Percentiles rank a stretch among this genome's conserved stretches.
Conservation (phyloP, 768 basidiomycete genomes). For the Thelephora aurantiotincta region DNA sequence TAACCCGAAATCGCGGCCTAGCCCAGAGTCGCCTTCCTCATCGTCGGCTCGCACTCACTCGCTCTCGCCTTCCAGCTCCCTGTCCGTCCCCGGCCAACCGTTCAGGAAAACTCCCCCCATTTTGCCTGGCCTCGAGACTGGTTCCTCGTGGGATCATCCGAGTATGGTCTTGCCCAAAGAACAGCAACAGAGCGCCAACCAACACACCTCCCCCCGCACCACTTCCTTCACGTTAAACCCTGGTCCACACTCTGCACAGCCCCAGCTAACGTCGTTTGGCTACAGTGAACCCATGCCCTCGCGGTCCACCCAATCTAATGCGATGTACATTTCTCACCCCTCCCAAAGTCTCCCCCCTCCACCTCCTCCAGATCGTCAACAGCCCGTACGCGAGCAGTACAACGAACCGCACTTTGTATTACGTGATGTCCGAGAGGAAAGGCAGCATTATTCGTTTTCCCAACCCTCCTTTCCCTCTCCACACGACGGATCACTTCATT, state of each 20-base stretch:
- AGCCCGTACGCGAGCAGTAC: slow-evolving; percentile 10
- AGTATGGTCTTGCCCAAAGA: slow-evolving; percentile 32
- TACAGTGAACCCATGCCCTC: neutral
- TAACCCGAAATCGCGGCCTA: slow-evolving; percentile 4
- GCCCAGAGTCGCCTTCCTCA: slow-evolving; percentile 25
- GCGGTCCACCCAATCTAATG: neutral
- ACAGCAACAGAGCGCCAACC: slow-evolving; percentile 27
- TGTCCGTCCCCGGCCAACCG: slow-evolving; percentile 21
- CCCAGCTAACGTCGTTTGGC: neutral
- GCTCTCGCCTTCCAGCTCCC: slow-evolving; percentile 42
- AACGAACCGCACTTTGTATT: neutral
- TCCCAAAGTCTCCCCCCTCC: slow-evolving; percentile 10
- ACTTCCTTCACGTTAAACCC: neutral
- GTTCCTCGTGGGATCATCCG: slow-evolving; percentile 38
- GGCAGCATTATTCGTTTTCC: slow-evolving; percentile 40
- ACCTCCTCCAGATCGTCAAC: slow-evolving; percentile 6
- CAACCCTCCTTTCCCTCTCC: slow-evolving; percentile 29
- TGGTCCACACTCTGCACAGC: neutral
- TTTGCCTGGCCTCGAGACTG: slow-evolving; percentile 31
- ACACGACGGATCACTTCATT: slow-evolving; percentile 18
- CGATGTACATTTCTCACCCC: neutral
- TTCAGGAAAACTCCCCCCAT: slow-evolving; percentile 23
- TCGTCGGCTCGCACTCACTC: slow-evolving; percentile 44
- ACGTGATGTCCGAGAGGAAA: slow-evolving; percentile 25
- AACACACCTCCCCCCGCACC: slow-evolving; percentile 10